These are phyloP conservation scores for Wickerhamiella azymoides DNA, from an alignment of 805 yeast species.

Conservation along the genomic window DNA sequence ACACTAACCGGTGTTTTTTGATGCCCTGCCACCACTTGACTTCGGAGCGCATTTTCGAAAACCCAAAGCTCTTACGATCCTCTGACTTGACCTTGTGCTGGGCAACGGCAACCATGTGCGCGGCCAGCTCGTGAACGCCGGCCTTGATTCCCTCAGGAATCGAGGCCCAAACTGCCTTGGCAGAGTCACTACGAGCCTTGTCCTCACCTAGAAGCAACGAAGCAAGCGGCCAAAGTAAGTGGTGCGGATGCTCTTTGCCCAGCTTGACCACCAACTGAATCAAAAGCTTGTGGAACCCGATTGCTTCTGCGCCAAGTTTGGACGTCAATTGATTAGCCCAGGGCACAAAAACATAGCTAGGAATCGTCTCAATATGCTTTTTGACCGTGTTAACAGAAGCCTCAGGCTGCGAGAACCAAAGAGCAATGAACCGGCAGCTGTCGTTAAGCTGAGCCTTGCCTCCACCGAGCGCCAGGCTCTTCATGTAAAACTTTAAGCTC, in stretches of 20 bases:
- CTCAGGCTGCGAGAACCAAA: slow-evolving; percentile 52
- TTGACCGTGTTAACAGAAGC: slow-evolving; percentile 33
- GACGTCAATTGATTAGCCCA: slow-evolving; percentile 81
- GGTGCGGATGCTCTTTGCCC: slow-evolving; percentile 4
- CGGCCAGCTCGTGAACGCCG: not conserved
- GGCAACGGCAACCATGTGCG: slow-evolving; percentile 5
- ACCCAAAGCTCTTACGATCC: not conserved
- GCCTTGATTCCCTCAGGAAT: not conserved
- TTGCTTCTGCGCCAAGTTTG: slow-evolving; percentile 40
- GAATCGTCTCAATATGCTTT: slow-evolving; percentile 30
- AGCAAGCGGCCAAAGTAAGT: slow-evolving; percentile 2
- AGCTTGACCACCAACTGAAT: slow-evolving; percentile 9
- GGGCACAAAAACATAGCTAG: slow-evolving; percentile 50
- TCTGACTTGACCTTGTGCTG: slow-evolving; percentile 8
- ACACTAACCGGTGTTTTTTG: slow-evolving; percentile 38
- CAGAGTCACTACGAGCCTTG: not conserved
- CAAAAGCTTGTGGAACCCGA: slow-evolving; percentile 50
- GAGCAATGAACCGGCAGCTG: slow-evolving; percentile 44
- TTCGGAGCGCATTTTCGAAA: slow-evolving; percentile 23
- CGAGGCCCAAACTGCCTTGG: not conserved
- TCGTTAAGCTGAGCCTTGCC: slow-evolving; percentile 12
- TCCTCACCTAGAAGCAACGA: not conserved
- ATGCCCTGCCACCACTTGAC: slow-evolving; percentile 43
- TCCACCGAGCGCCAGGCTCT: slow-evolving; percentile 23
- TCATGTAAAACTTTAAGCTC: slow-evolving; percentile 47